Evolutionary conservation across 345 rosid species (phyloP).

Genomic region (Boechera stricta): DNA sequence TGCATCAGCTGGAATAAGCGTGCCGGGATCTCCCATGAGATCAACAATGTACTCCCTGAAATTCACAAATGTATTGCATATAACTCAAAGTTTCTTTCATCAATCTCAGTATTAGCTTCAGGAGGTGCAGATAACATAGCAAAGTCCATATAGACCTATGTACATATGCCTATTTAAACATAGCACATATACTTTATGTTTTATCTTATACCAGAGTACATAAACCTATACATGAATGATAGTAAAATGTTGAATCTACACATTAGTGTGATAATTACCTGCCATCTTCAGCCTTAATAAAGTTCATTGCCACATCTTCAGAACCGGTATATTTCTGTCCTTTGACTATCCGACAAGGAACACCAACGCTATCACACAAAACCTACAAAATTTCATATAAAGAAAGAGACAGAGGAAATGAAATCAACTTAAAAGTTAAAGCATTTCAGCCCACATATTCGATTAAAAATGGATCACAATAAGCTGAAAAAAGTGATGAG

Average conservation of each 20-base stretch:
- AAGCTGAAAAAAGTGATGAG: not conserved
- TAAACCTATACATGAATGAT: conserved; percentile 10
- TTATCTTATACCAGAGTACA: not conserved
- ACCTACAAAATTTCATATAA: conserved; percentile 52
- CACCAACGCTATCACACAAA: conserved; percentile 80
- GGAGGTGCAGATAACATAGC: not conserved
- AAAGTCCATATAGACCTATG: conserved; percentile 10
- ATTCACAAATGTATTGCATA: conserved; percentile 16
- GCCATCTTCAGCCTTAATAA: conserved; percentile 88
- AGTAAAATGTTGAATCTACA: not conserved
- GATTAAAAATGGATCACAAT: conserved; percentile 1
- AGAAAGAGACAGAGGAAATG: conserved; percentile 2
- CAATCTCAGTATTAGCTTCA: conserved; percentile 3
- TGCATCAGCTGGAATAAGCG: conserved; percentile 91
- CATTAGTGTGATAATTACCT: conserved; percentile 58
- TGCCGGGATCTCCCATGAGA: conserved; percentile 96
- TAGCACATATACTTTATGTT: not conserved
- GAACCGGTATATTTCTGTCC: conserved; percentile 92
- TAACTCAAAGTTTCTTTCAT: conserved; percentile 8
- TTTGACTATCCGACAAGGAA: conserved; percentile 91
- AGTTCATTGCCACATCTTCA: conserved; percentile 87
- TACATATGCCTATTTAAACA: not conserved
- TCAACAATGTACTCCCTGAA: conserved; percentile 96
- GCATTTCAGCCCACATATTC: not conserved
- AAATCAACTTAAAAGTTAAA: not conserved